Conservation (phyloP, 805 yeast species). For the Grigorovia yakushimaensis region DNA sequence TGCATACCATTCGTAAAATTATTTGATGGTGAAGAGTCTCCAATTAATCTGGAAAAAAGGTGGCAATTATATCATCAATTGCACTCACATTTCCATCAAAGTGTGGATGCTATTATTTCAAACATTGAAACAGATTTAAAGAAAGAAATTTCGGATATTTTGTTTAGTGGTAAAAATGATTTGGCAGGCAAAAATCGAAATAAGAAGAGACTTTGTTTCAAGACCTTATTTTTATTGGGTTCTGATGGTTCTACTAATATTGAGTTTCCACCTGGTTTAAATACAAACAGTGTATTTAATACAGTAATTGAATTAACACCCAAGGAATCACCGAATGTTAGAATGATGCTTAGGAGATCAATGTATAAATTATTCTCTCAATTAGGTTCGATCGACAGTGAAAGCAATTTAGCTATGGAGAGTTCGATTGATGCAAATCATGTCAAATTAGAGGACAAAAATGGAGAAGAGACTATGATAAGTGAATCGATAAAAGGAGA, state of each 20-base stretch:
- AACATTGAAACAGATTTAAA: constrained; percentile 31
- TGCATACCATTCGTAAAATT: constrained; percentile 35
- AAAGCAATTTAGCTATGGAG: too few species aligned
- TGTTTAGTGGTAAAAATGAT: constrained; percentile 9
- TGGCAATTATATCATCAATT: constrained; percentile 33
- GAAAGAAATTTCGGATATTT: constrained; percentile 21
- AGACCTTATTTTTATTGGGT: constrained; percentile 34
- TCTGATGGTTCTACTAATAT: constrained; percentile 35
- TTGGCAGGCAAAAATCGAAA: background rate
- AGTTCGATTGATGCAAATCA: background rate
- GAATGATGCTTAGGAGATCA: constrained; percentile 29
- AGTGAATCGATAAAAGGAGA: constrained; percentile 1
- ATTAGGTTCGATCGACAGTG: constrained; percentile 12
- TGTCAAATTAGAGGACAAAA: constrained; percentile 1
- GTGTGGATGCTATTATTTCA: constrained; percentile 23
- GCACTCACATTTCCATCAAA: constrained; percentile 24
- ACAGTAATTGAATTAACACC: constrained; percentile 30
- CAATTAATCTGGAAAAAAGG: constrained; percentile 29
- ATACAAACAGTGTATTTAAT: constrained; percentile 11
- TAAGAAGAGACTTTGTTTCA: constrained; percentile 14
- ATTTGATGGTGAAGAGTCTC: constrained; percentile 36
- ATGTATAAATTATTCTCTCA: constrained; percentile 25
- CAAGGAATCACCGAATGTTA: constrained; percentile 31
- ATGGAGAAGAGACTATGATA: constrained; percentile 3
- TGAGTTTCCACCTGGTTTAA: constrained; percentile 23